These are phyloP conservation scores for Beta vulgaris DNA, from an alignment of 148 eudicot genomes.

Conservation along the genomic window DNA sequence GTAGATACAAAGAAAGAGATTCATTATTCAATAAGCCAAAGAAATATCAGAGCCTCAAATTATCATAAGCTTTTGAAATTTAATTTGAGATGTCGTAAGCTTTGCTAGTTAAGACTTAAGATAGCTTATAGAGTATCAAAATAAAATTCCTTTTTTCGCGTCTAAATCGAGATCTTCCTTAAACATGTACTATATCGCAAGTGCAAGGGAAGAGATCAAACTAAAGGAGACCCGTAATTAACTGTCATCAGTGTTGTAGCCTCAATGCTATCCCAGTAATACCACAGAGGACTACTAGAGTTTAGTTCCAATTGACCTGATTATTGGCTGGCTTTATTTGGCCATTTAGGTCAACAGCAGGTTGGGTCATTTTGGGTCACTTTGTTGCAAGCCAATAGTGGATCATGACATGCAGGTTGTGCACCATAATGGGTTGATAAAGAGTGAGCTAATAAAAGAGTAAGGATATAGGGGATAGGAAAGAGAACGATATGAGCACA, in stretches of 20 bases:
- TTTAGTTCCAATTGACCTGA: too few species aligned
- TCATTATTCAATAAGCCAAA: background rate
- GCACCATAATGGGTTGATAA: too few species aligned
- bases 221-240: background rate
- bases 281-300: background rate
- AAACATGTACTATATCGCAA: background rate
- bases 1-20: background rate
- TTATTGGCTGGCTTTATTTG: too few species aligned
- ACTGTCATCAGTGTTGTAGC: too few species aligned
- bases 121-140: background rate
- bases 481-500: too few species aligned
- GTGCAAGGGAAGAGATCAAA: background rate
- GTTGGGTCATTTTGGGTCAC: too few species aligned
- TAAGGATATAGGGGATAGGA: too few species aligned
- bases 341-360: too few species aligned
- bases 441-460: too few species aligned
- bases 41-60: background rate
- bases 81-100: background rate
- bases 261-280: background rate
- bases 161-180: background rate
- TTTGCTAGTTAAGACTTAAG: background rate
- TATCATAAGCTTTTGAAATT: background rate
- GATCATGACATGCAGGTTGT: too few species aligned
- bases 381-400: too few species aligned
- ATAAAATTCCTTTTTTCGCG: background rate